Conservation (phyloP, 768 basidiomycete genomes). For the Sporobolomyces roseus region DNA sequence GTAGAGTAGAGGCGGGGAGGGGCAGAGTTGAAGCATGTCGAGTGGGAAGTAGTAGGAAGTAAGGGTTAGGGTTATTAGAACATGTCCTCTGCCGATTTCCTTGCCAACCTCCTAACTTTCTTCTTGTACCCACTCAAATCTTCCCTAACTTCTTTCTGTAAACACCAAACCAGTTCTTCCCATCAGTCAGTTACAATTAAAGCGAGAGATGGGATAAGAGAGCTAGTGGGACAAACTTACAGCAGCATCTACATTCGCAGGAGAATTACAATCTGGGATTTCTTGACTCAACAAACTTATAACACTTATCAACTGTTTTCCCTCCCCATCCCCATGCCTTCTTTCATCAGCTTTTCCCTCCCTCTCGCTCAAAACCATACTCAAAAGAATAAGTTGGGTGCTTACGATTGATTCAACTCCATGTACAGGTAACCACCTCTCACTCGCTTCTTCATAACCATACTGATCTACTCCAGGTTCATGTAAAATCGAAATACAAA, state of each 20-base stretch:
- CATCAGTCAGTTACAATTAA: too few species aligned
- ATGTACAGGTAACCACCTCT: constrained; percentile 97
- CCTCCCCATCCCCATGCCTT: too few species aligned
- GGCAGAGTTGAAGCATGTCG: neutral
- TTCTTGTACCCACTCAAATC: constrained; percentile 66
- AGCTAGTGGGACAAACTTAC: constrained; percentile 36
- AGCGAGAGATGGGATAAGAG: too few species aligned
- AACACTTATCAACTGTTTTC: constrained; percentile 77
- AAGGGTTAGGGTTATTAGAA: constrained; percentile 45
- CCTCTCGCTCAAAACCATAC: neutral
- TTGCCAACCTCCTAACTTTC: constrained; percentile 85
- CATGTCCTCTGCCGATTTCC: constrained; percentile 83
- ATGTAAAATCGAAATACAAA: constrained; percentile 63
- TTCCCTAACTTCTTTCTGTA: constrained; percentile 58
- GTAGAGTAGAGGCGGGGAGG: neutral
- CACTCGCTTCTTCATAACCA: constrained; percentile 90
- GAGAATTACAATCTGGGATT: constrained; percentile 83
- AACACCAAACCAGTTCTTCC: neutral
- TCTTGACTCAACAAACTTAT: constrained; percentile 93
- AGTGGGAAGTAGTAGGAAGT: neutral
- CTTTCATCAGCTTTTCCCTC: neutral
- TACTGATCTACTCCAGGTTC: constrained; percentile 92
- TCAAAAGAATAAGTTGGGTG: constrained; percentile 22
- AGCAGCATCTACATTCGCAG: constrained; percentile 94
- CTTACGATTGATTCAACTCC: constrained; percentile 91